A percentile compares a stretch with the other conserved stretches of the same genome.
Conservation (phyloP, 805 yeast species). For the Saccharomycopsis schoenii region DNA sequence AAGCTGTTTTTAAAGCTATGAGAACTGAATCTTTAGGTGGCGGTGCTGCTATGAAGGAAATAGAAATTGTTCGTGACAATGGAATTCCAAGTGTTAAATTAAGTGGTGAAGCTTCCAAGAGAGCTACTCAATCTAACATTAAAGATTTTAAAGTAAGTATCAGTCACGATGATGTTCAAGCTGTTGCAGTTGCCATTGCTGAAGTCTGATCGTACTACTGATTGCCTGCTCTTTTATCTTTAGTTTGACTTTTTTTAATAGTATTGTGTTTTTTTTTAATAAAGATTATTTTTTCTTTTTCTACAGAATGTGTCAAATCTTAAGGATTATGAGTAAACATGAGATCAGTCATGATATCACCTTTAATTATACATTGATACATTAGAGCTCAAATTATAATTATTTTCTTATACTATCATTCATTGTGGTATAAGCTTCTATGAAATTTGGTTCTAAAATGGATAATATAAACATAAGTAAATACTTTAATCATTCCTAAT, state of each 20-base stretch:
- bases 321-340: too few species aligned
- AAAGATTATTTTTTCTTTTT: too few species aligned
- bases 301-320: too few species aligned
- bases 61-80: constrained; percentile 68
- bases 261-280: too few species aligned
- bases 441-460: too few species aligned
- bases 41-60: constrained; percentile 87
- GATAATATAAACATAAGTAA: too few species aligned
- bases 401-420: too few species aligned
- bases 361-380: too few species aligned
- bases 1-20: constrained; percentile 94
- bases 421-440: too few species aligned
- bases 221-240: not conserved
- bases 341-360: too few species aligned
- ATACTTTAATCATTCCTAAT: too few species aligned
- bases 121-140: constrained; percentile 65
- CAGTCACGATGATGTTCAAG: constrained; percentile 94
- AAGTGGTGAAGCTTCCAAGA: constrained; percentile 63
- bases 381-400: too few species aligned
- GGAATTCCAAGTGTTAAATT: constrained; percentile 80
- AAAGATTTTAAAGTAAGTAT: constrained; percentile 74
- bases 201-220: constrained; percentile 14
- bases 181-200: constrained; percentile 89
- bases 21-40: constrained; percentile 87
- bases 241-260: not conserved